Evolutionary conservation across 495 filamentous ascomycete genomes (phyloP), one percentile per base, ranked within the genome.

Genomic region (Aspergillus biplanus): DNA sequence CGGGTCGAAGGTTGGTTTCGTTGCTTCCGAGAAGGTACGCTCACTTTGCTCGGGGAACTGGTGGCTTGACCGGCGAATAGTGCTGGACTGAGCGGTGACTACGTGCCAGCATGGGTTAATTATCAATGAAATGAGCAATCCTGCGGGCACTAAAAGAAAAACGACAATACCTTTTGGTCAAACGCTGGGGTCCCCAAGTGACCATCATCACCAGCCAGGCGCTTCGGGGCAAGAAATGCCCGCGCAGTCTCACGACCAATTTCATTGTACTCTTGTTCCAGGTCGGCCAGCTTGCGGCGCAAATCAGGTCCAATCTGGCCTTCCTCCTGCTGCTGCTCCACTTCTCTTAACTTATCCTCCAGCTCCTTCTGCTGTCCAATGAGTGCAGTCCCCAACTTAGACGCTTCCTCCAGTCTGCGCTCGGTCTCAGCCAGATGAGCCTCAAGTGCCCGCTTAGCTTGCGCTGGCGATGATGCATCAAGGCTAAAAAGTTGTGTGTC

Each of bases 221-320:
- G 86, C 72, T 93, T 94, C 13, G 95, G 92, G 21, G 69, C 82
- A 58, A 98, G 78, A 73, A 97, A 93, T 7, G 92, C 92, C 54
- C 94, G 86, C 49, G 93, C 90, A 21, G 90, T 93, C 70, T 98
- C 93, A 56, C 89, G 85, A 34, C 93, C 93, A 50, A 97, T 91
- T 65, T 98, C 95, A 74, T 95, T 95, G 74, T 96, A 98, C 65
- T 97, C 96, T 73, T 86, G 89, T 71, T 99, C 95, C 68, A 98
- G 82, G 59, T 96, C 94, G 9, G 86, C 83, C 33, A 99, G 80
- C 73, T 90, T 93, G 74, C 89, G 87, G 13, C 90, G 87, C 68
- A 98, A 74, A 56, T 97, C 93, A 2, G 91, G 89, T 7, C 87
- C 89, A 59, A 98, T 89, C 65, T 96, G 90, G n/a, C 85, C 82